Percentiles rank a stretch among this genome's conserved stretches.
Evolutionary conservation across 352 stramenopile genomes (phyloP).

Genomic region (Peronospora farinosa): DNA sequence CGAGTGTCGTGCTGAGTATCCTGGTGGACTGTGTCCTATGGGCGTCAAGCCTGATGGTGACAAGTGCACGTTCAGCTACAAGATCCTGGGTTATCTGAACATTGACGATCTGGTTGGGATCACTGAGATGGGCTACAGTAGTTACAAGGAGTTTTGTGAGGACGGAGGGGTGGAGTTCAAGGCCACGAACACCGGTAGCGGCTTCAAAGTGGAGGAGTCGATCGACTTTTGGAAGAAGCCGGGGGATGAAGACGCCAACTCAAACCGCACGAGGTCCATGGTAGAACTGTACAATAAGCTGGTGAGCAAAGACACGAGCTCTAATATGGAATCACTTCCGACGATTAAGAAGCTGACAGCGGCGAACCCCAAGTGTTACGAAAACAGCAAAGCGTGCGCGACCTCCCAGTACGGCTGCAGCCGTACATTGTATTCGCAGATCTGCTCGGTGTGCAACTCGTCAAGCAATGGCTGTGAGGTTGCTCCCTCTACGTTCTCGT

Average conservation of each 20-base stretch:
- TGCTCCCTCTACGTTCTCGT: constrained; percentile 37
- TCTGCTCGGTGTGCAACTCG: constrained; percentile 47
- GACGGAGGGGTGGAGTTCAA: constrained; percentile 53
- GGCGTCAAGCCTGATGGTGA: constrained; percentile 52
- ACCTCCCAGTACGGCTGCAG: constrained; percentile 43
- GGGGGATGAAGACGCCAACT: constrained; percentile 36
- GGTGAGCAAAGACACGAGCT: constrained; percentile 18
- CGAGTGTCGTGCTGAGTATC: constrained; percentile 32
- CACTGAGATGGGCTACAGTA: constrained; percentile 46
- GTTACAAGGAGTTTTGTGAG: constrained; percentile 62
- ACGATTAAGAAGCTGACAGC: constrained; percentile 29
- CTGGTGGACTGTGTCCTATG: constrained; percentile 40
- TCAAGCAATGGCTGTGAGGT: constrained; percentile 25
- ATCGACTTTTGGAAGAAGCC: constrained; percentile 68
- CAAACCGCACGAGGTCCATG: constrained; percentile 40
- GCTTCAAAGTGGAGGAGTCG: constrained; percentile 18
- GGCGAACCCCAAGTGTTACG: constrained; percentile 53
- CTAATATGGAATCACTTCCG: constrained; percentile 45
- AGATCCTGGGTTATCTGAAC: constrained; percentile 54
- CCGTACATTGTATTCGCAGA: constrained; percentile 46
- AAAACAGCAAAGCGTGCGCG: constrained; percentile 48
- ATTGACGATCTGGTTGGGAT: constrained; percentile 71
- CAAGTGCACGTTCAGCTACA: constrained; percentile 58
- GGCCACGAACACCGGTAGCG: constrained; percentile 29
- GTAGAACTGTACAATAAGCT: constrained; percentile 56